Percentiles rank a stretch among this genome's conserved stretches.
These are phyloP conservation scores for Penicillium canariense DNA, from an alignment of 495 filamentous ascomycete genomes.

Conservation along the genomic window DNA sequence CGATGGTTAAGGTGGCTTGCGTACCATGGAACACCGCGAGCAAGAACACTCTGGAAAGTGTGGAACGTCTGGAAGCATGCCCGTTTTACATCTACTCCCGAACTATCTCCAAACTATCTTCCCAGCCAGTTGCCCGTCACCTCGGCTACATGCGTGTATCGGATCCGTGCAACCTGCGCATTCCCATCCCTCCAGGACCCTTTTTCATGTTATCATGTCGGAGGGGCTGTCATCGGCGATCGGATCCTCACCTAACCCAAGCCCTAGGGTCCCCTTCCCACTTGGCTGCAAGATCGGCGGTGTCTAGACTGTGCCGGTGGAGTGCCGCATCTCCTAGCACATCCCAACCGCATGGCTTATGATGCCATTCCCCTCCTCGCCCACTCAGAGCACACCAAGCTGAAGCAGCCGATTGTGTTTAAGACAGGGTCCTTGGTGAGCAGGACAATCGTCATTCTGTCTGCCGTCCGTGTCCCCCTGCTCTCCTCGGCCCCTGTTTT, in stretches of 20 bases:
- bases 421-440: background rate
- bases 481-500: background rate
- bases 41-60: slow-evolving; percentile 1
- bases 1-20: slow-evolving; percentile 15
- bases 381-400: background rate
- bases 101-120: no score
- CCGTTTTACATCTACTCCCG: no score
- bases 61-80: no score
- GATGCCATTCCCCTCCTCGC: slow-evolving; percentile 14
- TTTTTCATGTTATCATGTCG: background rate
- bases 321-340: background rate
- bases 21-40: slow-evolving; percentile 9
- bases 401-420: slow-evolving; percentile 2
- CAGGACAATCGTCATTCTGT: background rate
- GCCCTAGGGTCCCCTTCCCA: background rate
- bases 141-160: slow-evolving; percentile 1
- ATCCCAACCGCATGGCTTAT: slow-evolving; percentile 12
- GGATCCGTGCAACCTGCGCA: background rate
- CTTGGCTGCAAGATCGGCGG: slow-evolving; percentile 18
- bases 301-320: slow-evolving; percentile 23
- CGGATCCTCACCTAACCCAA: background rate
- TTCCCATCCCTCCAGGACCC: background rate
- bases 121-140: background rate
- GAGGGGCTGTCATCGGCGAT: background rate
- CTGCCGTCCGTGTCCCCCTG: background rate